Evolutionary conservation across 257 asterid species (phyloP).

Genomic region (Solanum medicagineum): DNA sequence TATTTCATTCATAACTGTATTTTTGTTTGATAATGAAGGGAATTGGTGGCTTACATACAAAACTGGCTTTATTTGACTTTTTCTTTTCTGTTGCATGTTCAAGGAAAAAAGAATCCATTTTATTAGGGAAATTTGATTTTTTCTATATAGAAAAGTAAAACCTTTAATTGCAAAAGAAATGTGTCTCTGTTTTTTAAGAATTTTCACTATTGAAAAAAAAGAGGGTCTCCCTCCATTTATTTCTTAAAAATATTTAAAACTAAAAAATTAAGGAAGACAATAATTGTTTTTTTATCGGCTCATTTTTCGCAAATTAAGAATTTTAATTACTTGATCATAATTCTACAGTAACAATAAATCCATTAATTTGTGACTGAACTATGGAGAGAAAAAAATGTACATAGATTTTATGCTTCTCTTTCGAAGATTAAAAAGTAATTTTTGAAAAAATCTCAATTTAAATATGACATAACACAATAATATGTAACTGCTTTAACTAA

Average conservation of each 20-base stretch:
- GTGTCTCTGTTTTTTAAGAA: too few species aligned
- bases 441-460: neutral
- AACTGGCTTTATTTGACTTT: neutral
- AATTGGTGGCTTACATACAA: neutral
- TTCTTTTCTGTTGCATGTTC: neutral
- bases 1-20: neutral
- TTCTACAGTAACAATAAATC: too few species aligned
- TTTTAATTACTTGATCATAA: too few species aligned
- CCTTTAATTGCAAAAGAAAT: too few species aligned
- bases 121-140: neutral
- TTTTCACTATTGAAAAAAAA: too few species aligned
- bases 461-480: too few species aligned
- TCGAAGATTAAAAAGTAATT: neutral
- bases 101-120: neutral
- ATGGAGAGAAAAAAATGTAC: too few species aligned
- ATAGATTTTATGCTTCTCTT: too few species aligned
- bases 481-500: neutral
- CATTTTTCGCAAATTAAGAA: too few species aligned
- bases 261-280: neutral
- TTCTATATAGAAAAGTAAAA: neutral
- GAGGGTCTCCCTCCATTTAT: neutral
- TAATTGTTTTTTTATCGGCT: neutral
- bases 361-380: too few species aligned
- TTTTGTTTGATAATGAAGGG: neutral
- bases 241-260: neutral